A percentile compares a stretch with the other conserved stretches of the same genome.
Evolutionary conservation across 2,329 filamentous ascomycete genomes (phyloP).

Genomic region (Fusarium sp.): DNA sequence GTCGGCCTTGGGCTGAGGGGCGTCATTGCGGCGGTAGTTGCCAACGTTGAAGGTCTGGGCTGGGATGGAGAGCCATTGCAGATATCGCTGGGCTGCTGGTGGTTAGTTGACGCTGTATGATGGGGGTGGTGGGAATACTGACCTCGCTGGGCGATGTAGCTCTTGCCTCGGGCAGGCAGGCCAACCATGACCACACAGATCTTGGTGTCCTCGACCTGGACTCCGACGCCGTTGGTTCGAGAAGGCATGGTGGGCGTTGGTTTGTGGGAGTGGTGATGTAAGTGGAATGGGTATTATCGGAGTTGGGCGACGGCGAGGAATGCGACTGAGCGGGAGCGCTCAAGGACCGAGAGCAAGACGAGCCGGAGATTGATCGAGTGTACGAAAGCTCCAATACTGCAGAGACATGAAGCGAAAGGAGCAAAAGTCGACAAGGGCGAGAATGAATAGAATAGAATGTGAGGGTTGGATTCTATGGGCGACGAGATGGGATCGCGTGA

Average conservation of each 20-base stretch:
- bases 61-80: slow-evolving; percentile 95
- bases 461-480: slow-evolving; percentile 24
- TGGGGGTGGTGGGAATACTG: slow-evolving; percentile 46
- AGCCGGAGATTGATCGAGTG: slow-evolving; percentile 22
- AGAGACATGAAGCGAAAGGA: slow-evolving; percentile 39
- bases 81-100: slow-evolving; percentile 80
- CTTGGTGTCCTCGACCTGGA: slow-evolving; percentile 93
- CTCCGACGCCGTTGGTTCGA: slow-evolving; percentile 73
- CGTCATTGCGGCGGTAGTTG: slow-evolving; percentile 90
- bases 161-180: slow-evolving; percentile 94
- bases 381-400: slow-evolving; percentile 42
- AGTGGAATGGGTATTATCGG: background rate
- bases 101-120: slow-evolving; percentile 18
- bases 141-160: slow-evolving; percentile 98
- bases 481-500: slow-evolving; percentile 23
- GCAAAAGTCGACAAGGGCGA: background rate
- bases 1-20: slow-evolving; percentile 89
- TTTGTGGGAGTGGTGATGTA: background rate
- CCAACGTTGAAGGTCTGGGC: slow-evolving; percentile 98
- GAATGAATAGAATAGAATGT: background rate
- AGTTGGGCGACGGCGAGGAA: slow-evolving; percentile 12
- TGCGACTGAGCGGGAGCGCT: slow-evolving; percentile 30
- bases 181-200: slow-evolving; percentile 99
- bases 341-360: slow-evolving; percentile 17
- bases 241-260: slow-evolving; percentile 55